These are phyloP conservation scores for Camelina sativa DNA, from an alignment of 345 rosid genomes.

Conservation along the genomic window DNA sequence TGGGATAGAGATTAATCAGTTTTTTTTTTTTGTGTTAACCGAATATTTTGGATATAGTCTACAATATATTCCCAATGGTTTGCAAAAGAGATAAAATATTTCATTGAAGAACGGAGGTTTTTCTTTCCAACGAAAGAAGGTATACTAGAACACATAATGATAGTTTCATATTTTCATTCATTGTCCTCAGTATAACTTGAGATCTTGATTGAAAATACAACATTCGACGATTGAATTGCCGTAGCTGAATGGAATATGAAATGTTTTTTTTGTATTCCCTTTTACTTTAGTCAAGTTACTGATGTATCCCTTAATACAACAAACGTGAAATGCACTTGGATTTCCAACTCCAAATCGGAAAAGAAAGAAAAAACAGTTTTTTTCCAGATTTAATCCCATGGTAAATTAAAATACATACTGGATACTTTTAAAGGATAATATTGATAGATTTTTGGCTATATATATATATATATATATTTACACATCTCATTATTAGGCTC, in stretches of 20 bases:
- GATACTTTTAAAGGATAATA: not conserved
- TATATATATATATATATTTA: not conserved
- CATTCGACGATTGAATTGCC: slow-evolving; percentile 24
- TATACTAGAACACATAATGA: not conserved
- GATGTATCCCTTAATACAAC: not conserved
- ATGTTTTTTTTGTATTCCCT: not conserved
- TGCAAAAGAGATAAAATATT: not conserved
- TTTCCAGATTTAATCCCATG: slow-evolving; percentile 13
- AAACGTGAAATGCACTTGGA: slow-evolving; percentile 17
- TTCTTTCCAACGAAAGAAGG: not conserved
- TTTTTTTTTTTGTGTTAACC: slow-evolving; percentile 4
- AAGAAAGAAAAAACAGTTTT: not conserved
- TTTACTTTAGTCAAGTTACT: not conserved
- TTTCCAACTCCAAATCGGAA: slow-evolving; percentile 31
- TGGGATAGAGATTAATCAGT: not conserved
- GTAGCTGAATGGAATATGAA: not conserved
- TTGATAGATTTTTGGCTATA: not conserved
- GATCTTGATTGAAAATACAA: not conserved
- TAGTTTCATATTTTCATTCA: not conserved
- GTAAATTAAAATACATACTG: not conserved
- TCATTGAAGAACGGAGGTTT: not conserved
- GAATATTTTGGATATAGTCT: not conserved
- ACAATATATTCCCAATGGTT: not conserved
- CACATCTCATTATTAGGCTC: not conserved
- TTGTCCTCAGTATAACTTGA: not conserved